These are phyloP conservation scores for Thecaphora thlaspeos DNA, from an alignment of 1,284 basidiomycete species.

Conservation along the genomic window DNA sequence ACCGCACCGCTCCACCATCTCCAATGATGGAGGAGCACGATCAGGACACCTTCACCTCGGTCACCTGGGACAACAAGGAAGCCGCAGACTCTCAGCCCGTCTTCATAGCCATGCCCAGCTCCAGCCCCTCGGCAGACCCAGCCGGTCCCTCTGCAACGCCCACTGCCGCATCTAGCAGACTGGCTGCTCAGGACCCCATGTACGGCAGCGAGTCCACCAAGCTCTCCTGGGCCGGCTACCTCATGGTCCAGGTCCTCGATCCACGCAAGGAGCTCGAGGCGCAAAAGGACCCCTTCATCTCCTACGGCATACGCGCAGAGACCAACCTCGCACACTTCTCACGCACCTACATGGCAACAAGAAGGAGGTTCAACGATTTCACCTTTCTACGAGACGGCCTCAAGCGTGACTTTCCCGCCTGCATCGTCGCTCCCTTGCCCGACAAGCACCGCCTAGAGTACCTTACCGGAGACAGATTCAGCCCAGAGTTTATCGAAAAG, in stretches of 20 bases:
- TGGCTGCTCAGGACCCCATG: too few species aligned
- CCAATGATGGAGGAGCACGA: slow-evolving; percentile 26
- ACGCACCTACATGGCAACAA: slow-evolving; percentile 66
- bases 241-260: slow-evolving; percentile 74
- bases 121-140: slow-evolving; percentile 4
- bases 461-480: slow-evolving; percentile 94
- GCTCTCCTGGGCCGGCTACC: slow-evolving; percentile 46
- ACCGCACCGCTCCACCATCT: neutral
- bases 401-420: slow-evolving; percentile 88
- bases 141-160: too few species aligned
- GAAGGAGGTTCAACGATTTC: slow-evolving; percentile 94
- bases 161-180: too few species aligned
- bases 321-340: slow-evolving; percentile 75
- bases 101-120: slow-evolving; percentile 16
- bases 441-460: slow-evolving; percentile 93
- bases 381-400: slow-evolving; percentile 88
- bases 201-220: slow-evolving; percentile 12
- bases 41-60: slow-evolving; percentile 49
- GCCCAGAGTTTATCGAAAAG: slow-evolving; percentile 91
- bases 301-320: slow-evolving; percentile 87
- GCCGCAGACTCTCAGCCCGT: slow-evolving; percentile 21
- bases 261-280: slow-evolving; percentile 93
- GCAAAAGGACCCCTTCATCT: slow-evolving; percentile 86
- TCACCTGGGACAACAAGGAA: slow-evolving; percentile 46
- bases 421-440: slow-evolving; percentile 90